Evolutionary conservation across 2,329 filamentous ascomycete species (phyloP), one percentile per base, ranked within the genome.

Genomic region (Dendryphion nanum): DNA sequence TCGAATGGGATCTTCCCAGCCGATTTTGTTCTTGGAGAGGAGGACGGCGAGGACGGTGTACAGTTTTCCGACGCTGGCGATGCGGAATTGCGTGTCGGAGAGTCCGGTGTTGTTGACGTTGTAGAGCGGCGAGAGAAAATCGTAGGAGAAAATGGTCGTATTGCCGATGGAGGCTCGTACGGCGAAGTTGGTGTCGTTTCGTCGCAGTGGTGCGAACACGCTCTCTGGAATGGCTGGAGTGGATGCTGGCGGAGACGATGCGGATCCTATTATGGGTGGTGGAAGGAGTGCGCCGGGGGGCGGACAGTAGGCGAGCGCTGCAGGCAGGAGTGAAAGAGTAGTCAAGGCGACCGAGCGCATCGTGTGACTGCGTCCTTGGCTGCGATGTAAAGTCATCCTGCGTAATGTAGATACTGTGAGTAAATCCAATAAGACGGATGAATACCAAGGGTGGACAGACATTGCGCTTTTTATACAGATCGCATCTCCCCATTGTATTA

Each of bases 31-130:
- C 16, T 37, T 40, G 14, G 47, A 48, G 4, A 57, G 34, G 18
- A 55, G 30, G 2, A 59, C 24, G 1, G 55, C 55, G 12, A 61
- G 40, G 18, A 56, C 44, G 4, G 55, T 57, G 30, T 58, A 57
- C 10, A 49, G 18, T 28, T 61, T 61, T 2, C 54, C 57, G 6
- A 52, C 50, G 8, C 54, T 58, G 1, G 45, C 57, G 18, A 59
- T 40, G 0, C 57, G 52, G 17, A 48, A 23, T 18, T 49, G 45
- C 3, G 50, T 59, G 1, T 52, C 43, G 14, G 41, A 37, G 3
- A 50, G 38, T 7, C 47, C 38, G 15, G 44, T 42, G 4, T 30
- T 30, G 15, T 48, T 33, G 35, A 47, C 37, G 10, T 47, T 15
- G 45, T 43, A 28, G 50, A 13, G 28, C 36, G 16, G 44, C 42